phyloP scores from a whole-genome alignment of 1,284 basidiomycete species.

The Waitea zeae region DNA sequence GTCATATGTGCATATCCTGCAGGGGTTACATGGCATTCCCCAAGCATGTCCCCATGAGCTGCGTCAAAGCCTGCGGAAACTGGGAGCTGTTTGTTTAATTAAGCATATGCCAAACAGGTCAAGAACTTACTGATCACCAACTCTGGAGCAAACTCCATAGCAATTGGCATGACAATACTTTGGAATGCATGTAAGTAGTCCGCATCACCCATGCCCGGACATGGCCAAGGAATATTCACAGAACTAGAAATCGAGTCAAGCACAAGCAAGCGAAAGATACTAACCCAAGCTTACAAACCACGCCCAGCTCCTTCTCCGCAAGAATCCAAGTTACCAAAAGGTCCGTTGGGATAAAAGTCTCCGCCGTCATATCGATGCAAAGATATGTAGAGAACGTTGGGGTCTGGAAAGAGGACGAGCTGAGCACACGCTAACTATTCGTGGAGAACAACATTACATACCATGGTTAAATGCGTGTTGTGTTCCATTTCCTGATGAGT shows the following conservation, averaged over 20 bases:
- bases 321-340: constrained; percentile 75
- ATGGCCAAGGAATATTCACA: constrained; percentile 95
- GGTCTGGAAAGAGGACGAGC: no score
- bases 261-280: neutral
- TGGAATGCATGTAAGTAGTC: constrained; percentile 98
- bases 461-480: constrained; percentile 90
- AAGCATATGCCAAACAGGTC: neutral
- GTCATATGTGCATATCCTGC: constrained; percentile 99
- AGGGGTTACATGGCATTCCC: constrained; percentile 82
- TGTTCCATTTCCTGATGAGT: constrained; percentile 97
- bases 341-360: constrained; percentile 82
- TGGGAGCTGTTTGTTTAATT: constrained; percentile 14
- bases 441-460: no score
- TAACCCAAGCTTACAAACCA: constrained; percentile 53
- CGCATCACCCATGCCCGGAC: constrained; percentile 77
- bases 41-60: constrained; percentile 82
- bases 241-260: constrained; percentile 28
- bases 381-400: constrained; percentile 88
- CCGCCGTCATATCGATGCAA: constrained; percentile 90
- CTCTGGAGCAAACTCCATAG: constrained; percentile 90
- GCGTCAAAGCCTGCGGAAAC: constrained; percentile 98
- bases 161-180: constrained; percentile 92
- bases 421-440: no score
- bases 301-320: constrained; percentile 72
- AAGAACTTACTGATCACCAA: constrained; percentile 77